phyloP scores from a whole-genome alignment of 257 asterid species.

The Scutellaria baicalensis region DNA sequence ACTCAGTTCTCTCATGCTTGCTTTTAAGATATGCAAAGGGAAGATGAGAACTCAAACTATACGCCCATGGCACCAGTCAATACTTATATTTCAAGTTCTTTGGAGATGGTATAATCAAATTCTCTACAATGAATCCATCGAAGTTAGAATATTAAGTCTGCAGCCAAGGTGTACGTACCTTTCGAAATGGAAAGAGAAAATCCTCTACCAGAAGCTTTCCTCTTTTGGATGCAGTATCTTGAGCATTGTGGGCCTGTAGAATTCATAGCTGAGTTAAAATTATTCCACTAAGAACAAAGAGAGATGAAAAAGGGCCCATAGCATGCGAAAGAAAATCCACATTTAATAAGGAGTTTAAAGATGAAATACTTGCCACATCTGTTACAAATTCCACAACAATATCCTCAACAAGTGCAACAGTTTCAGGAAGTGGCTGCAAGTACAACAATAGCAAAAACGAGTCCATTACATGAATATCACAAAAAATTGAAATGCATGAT shows the following conservation, averaged over 20 bases:
- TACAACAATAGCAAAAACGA: constrained; percentile 4
- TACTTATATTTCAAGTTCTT: not conserved
- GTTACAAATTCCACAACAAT: constrained; percentile 92
- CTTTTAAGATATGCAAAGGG: not conserved
- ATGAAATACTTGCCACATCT: constrained; percentile 54
- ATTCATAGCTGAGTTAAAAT: not conserved
- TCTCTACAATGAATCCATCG: not conserved
- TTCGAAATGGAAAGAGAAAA: constrained; percentile 70
- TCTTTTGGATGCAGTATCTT: constrained; percentile 68
- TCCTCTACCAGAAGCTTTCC: constrained; percentile 90
- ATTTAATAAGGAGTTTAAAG: not conserved
- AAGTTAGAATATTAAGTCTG: not conserved
- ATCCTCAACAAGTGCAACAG: constrained; percentile 84
- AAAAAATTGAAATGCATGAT: too few relatives aligned
- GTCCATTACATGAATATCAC: not conserved
- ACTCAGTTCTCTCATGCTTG: not conserved
- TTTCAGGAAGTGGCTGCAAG: constrained; percentile 87
- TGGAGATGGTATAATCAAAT: not conserved
- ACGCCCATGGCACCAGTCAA: not conserved
- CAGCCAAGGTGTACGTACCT: constrained; percentile 32
- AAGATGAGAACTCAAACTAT: not conserved
- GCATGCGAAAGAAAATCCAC: too few relatives aligned
- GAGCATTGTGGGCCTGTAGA: constrained; percentile 81
- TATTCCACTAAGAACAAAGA: not conserved
- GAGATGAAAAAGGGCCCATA: not conserved